Conservation (phyloP, 768 basidiomycete genomes). For the Hirschioporus abietinus region DNA sequence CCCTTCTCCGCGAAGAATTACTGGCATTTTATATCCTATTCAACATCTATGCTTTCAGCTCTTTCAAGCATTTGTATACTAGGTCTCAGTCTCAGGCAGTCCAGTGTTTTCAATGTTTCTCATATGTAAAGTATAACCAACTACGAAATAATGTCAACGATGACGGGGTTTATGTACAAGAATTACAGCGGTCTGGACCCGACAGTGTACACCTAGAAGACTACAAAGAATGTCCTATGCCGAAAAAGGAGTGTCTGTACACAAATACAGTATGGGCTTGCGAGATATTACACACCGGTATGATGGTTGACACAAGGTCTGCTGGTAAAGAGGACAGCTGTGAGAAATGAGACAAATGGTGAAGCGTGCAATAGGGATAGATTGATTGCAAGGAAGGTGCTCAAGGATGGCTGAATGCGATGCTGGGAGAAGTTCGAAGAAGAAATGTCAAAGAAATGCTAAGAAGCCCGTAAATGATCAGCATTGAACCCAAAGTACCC, state of each 20-base stretch:
- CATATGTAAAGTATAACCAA: background rate
- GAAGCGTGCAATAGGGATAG: background rate
- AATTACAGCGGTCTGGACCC: background rate
- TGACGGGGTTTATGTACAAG: background rate
- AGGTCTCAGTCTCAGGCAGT: no score
- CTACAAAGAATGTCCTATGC: background rate
- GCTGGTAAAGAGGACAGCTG: background rate
- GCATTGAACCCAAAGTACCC: background rate
- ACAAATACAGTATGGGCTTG: background rate
- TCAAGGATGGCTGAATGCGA: background rate
- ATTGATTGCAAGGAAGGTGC: background rate
- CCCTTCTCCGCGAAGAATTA: background rate
- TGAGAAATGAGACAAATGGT: background rate
- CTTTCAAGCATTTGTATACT: no score
- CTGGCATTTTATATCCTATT: background rate
- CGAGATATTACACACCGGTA: background rate
- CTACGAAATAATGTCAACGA: background rate
- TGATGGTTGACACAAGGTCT: background rate
- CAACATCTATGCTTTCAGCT: background rate
- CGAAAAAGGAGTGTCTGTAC: background rate
- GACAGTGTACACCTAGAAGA: background rate
- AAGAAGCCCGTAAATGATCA: background rate
- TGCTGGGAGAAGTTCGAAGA: background rate
- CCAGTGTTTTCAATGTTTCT: no score
- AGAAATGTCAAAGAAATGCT: constrained; percentile 1